Evolutionary conservation across 108 stramenopile species (phyloP), one percentile per base, ranked within the genome.

Genomic region (Pinguiococcus pyrenoidosus): DNA sequence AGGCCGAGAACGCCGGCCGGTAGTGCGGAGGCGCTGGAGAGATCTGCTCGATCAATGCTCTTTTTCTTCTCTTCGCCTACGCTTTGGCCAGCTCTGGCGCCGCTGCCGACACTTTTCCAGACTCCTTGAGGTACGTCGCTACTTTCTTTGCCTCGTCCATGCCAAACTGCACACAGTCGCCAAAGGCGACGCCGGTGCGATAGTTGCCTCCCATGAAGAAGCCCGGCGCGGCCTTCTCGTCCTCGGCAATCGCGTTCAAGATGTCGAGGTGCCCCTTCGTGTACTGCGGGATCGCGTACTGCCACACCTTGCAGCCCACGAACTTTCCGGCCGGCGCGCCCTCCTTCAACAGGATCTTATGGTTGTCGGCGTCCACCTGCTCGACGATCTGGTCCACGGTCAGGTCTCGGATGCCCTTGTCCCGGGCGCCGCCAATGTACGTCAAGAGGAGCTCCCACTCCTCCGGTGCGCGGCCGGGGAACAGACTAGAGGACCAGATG

Each of bases 381-480:
- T 54, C 51, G 44, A 90, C 73, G 41, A 95, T 81, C 35, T 86
- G 85, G 16, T 87, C 81, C 4, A 80, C 78, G 1, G 72, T 40
- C 56, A 95, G 56, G 35, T 84, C 65, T 8, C 70, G 75, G 44
- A 96, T 73, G 45, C 73, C 83, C n/a, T 64, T 41, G 73, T 96
- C 89, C 13, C 83, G 78, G 20, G 87, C 77, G 17, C 93, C 93
- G 29, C 93, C 93, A 66, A 96, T 92, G 71, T 87, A 92, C 59
- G 74, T 90, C 47, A 90, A 68, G 5, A 96, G 67, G 35, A 96
- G 51, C 40, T 85, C 66, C 75, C 87, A 86, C 21, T 78, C 83
- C 10, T 63, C 42, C 6, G 93, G 93, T 13, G 77, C 78, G 9
- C 93, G 71, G 17, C 82, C 84, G 10, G 89, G 90, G 66, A 95